A percentile compares a stretch with the other conserved stretches of the same genome.
phyloP scores from a whole-genome alignment of 345 rosid genomes.

The Adansonia digitata region DNA sequence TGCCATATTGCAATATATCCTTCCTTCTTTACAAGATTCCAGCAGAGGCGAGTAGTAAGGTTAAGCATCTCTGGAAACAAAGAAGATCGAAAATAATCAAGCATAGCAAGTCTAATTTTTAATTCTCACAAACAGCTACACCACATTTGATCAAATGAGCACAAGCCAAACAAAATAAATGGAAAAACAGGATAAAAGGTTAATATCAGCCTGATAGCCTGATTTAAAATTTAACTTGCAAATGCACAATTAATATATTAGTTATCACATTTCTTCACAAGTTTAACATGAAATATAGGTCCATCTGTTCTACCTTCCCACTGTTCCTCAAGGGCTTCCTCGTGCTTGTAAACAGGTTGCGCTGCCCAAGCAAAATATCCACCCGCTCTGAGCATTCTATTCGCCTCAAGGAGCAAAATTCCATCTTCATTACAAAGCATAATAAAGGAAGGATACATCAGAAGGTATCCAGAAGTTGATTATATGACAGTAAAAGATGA shows the following conservation, averaged over 20 bases:
- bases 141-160: not conserved
- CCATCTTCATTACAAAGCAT: slow-evolving; percentile 57
- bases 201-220: not conserved
- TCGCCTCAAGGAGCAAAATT: slow-evolving; percentile 87
- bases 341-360: slow-evolving; percentile 95
- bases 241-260: slow-evolving; percentile 4
- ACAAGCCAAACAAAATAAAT: not conserved
- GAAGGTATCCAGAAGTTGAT: slow-evolving; percentile 10
- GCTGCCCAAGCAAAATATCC: slow-evolving; percentile 99
- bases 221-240: slow-evolving; percentile 1
- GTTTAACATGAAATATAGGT: slow-evolving; percentile 1
- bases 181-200: not conserved
- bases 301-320: slow-evolving; percentile 66
- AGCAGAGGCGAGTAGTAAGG: slow-evolving; percentile 81
- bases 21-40: slow-evolving; percentile 91
- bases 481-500: slow-evolving; percentile 7
- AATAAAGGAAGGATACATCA: slow-evolving; percentile 14
- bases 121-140: not conserved
- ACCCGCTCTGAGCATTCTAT: slow-evolving; percentile 89
- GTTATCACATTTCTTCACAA: not conserved
- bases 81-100: slow-evolving; percentile 11
- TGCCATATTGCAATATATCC: slow-evolving; percentile 98
- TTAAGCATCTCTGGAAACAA: slow-evolving; percentile 74
- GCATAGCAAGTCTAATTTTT: not conserved
- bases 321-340: slow-evolving; percentile 65